A percentile compares a stretch with the other conserved stretches of the same genome.
These are phyloP conservation scores for Akanthomyces muscarius DNA, from an alignment of 2,329 filamentous ascomycete species.

Conservation along the genomic window DNA sequence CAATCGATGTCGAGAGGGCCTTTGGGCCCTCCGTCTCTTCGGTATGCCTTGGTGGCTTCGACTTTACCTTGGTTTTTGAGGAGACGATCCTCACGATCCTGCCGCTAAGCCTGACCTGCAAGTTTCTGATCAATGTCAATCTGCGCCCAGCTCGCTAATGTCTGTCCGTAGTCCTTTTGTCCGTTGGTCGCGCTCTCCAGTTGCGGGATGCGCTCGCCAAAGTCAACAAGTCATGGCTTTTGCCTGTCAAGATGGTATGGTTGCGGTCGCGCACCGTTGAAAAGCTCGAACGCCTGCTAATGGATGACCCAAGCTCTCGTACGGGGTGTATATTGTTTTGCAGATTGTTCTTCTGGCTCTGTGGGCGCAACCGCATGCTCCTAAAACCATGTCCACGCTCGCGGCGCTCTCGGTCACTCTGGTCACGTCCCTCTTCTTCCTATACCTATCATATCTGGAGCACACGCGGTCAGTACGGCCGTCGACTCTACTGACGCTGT, in stretches of 20 bases:
- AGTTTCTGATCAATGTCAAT: not conserved
- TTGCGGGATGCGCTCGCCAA: conserved; percentile 12
- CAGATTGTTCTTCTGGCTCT: conserved; percentile 21
- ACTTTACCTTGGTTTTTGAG: conserved; percentile 29
- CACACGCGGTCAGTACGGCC: conserved; percentile 31
- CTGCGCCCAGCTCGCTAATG: not conserved
- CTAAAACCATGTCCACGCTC: conserved; percentile 21
- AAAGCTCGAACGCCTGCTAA: not conserved
- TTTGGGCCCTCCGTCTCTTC: conserved; percentile 22
- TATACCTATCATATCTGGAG: conserved; percentile 29
- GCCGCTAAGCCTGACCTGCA: conserved; percentile 22
- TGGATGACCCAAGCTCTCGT: not conserved
- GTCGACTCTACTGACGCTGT: conserved; percentile 30
- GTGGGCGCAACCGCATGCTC: conserved; percentile 19
- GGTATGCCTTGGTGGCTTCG: conserved; percentile 26
- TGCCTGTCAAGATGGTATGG: conserved; percentile 1
- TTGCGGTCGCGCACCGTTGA: not conserved
- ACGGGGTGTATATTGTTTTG: conserved; percentile 11
- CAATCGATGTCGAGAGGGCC: conserved; percentile 7
- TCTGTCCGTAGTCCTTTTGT: not conserved
- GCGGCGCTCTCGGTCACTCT: conserved; percentile 20
- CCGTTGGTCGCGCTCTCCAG: conserved; percentile 16
- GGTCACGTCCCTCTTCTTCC: conserved; percentile 19
- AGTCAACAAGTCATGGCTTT: conserved; percentile 10
- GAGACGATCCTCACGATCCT: conserved; percentile 25